Percentiles rank a stretch among this genome's conserved stretches.
Evolutionary conservation across 306 rosid species (phyloP).

Genomic region (Chamaecrista fasciculata): DNA sequence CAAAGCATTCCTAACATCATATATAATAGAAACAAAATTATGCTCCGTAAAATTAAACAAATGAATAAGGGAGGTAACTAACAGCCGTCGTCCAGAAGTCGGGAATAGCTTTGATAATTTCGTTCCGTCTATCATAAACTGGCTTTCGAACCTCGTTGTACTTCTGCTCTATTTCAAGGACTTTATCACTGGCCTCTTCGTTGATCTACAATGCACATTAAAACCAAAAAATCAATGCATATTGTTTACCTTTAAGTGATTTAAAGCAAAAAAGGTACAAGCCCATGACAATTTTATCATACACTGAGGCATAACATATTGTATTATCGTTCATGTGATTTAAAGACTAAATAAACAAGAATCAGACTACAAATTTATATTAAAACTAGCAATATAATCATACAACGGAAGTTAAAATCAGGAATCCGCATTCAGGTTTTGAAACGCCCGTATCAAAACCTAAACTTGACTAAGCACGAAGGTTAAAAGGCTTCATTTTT

Average conservation of each 20-base stretch:
- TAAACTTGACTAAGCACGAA: not conserved
- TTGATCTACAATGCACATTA: slow-evolving; percentile 51
- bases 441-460: not conserved
- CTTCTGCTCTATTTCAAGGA: slow-evolving; percentile 83
- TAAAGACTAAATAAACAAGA: not conserved
- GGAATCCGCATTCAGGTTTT: not conserved
- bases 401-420: not conserved
- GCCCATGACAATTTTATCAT: not conserved
- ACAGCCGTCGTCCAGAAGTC: slow-evolving; percentile 91
- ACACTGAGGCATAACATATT: not conserved
- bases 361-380: not conserved
- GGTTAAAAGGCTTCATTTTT: not conserved
- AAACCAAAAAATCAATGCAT: not conserved
- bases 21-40: not conserved
- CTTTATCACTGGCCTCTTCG: slow-evolving; percentile 87
- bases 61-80: slow-evolving; percentile 32
- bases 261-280: not conserved
- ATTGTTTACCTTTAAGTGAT: not conserved
- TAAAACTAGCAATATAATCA: not conserved
- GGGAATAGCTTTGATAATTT: slow-evolving; percentile 69
- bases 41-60: not conserved
- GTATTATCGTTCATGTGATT: not conserved
- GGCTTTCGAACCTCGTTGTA: slow-evolving; percentile 80
- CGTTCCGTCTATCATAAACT: slow-evolving; percentile 69
- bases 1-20: not conserved